Evolutionary conservation across 805 yeast genomes (phyloP).

Genomic region (Alloascoidea africana): DNA sequence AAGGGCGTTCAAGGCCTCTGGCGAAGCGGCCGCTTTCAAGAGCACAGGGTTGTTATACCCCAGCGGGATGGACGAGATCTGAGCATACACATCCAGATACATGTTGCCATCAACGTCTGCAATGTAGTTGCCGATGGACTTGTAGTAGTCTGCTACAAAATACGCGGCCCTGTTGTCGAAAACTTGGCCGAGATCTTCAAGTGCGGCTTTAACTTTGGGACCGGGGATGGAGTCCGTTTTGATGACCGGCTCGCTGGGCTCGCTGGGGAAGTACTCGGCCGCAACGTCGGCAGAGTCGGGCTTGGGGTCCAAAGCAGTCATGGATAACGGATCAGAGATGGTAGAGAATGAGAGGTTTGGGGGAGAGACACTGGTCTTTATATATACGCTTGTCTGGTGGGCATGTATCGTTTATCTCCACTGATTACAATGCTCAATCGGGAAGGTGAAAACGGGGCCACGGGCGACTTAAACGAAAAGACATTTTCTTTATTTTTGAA

Average conservation of each 20-base stretch:
- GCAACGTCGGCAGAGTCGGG: no score
- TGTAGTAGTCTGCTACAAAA: conserved; percentile 62
- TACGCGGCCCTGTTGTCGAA: conserved; percentile 63
- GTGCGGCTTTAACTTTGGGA: conserved; percentile 40
- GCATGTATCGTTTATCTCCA: no score
- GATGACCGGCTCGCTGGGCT: conserved; percentile 59
- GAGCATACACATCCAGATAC: conserved; percentile 64
- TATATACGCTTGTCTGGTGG: no score
- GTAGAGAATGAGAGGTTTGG: not conserved
- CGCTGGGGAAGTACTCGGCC: conserved; percentile 56
- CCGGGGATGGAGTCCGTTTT: conserved; percentile 59
- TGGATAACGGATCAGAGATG: not conserved
- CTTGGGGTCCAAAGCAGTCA: no score
- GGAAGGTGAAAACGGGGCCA: no score
- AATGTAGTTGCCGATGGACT: conserved; percentile 67
- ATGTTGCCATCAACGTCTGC: conserved; percentile 71
- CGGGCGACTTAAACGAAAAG: no score
- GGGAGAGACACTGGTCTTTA: not conserved
- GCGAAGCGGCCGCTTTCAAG: conserved; percentile 51
- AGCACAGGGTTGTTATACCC: conserved; percentile 80
- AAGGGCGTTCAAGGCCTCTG: conserved; percentile 55
- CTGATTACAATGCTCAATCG: no score
- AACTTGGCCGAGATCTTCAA: conserved; percentile 39
- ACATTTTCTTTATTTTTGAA: no score
- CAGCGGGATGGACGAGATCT: conserved; percentile 71